Percentiles rank a stretch among this genome's conserved stretches.
Conservation (phyloP, 495 filamentous ascomycete genomes). For the Penicillium alfredii region DNA sequence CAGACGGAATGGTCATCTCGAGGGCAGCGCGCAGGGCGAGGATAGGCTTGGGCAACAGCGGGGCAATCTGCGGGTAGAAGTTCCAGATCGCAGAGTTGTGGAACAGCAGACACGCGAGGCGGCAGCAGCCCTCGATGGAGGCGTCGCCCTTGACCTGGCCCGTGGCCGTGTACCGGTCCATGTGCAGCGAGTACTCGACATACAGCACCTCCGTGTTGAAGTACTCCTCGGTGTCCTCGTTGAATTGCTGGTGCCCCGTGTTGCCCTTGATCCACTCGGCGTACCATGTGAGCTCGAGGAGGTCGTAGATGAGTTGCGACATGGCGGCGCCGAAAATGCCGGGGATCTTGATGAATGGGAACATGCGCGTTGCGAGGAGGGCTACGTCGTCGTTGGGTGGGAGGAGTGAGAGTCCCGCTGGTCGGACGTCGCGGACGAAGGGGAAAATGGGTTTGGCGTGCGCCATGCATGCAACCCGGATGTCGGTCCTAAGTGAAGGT, state of each 20-base stretch:
- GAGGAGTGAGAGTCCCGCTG: slow-evolving; percentile 29
- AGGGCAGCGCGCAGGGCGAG: slow-evolving; percentile 34
- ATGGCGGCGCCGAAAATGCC: slow-evolving; percentile 35
- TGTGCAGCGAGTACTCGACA: slow-evolving; percentile 39
- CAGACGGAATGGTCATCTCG: slow-evolving; percentile 30
- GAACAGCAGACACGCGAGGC: slow-evolving; percentile 39
- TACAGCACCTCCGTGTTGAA: slow-evolving; percentile 44
- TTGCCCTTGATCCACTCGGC: slow-evolving; percentile 38
- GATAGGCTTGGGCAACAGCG: slow-evolving; percentile 37
- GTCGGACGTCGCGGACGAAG: slow-evolving; percentile 36
- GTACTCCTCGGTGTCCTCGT: slow-evolving; percentile 39
- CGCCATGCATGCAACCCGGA: slow-evolving; percentile 42
- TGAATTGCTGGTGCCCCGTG: slow-evolving; percentile 28
- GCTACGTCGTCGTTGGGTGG: slow-evolving; percentile 33
- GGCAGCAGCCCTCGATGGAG: slow-evolving; percentile 40
- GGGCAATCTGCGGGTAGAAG: slow-evolving; percentile 39
- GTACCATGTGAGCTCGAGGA: slow-evolving; percentile 38
- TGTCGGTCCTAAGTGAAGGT: slow-evolving; percentile 36
- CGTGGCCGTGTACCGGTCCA: slow-evolving; percentile 52
- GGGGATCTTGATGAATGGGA: slow-evolving; percentile 33
- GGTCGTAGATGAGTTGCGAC: slow-evolving; percentile 32
- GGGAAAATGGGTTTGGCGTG: slow-evolving; percentile 43
- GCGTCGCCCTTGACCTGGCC: slow-evolving; percentile 53
- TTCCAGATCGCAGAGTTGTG: slow-evolving; percentile 44
- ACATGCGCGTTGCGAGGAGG: slow-evolving; percentile 31